phyloP scores from a whole-genome alignment of 371 early-diverging fungal genomes.

The Mortierella sp. region DNA sequence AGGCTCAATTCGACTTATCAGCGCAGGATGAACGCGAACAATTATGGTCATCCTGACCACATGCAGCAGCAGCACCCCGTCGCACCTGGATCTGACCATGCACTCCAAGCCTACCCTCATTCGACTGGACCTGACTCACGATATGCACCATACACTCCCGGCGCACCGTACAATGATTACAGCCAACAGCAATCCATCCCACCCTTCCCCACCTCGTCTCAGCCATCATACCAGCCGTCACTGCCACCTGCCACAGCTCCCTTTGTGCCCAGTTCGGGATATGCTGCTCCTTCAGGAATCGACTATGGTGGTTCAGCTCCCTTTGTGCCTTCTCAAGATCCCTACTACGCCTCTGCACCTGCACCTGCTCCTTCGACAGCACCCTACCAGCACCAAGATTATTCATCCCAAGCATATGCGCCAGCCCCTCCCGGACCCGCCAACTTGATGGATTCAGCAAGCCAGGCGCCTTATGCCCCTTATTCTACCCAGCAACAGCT shows the following conservation, averaged over 20 bases:
- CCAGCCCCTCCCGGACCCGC: background rate
- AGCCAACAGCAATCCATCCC: conserved; percentile 15
- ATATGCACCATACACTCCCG: conserved; percentile 24
- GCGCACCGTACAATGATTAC: conserved; percentile 17
- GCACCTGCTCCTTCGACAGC: background rate
- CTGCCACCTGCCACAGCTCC: conserved; percentile 24
- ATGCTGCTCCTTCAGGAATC: background rate
- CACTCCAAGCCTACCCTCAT: conserved; percentile 29
- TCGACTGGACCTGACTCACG: conserved; percentile 30
- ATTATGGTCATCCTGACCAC: conserved; percentile 26
- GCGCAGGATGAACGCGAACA: conserved; percentile 39
- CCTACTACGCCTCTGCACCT: conserved; percentile 27
- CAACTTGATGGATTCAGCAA: background rate
- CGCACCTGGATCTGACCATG: conserved; percentile 10
- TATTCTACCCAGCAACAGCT: conserved; percentile 17
- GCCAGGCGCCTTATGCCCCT: conserved; percentile 28
- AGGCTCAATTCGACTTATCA: conserved; percentile 65
- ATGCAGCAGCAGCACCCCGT: conserved; percentile 24
- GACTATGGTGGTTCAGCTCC: conserved; percentile 12
- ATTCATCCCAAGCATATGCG: background rate
- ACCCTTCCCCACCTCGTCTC: conserved; percentile 21
- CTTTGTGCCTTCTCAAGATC: conserved; percentile 18
- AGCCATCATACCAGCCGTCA: conserved; percentile 18
- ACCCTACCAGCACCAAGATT: conserved; percentile 1
- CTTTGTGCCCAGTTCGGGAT: conserved; percentile 14